Conservation (phyloP, 148 eudicot genomes). For the Vaccinium darrowii region DNA sequence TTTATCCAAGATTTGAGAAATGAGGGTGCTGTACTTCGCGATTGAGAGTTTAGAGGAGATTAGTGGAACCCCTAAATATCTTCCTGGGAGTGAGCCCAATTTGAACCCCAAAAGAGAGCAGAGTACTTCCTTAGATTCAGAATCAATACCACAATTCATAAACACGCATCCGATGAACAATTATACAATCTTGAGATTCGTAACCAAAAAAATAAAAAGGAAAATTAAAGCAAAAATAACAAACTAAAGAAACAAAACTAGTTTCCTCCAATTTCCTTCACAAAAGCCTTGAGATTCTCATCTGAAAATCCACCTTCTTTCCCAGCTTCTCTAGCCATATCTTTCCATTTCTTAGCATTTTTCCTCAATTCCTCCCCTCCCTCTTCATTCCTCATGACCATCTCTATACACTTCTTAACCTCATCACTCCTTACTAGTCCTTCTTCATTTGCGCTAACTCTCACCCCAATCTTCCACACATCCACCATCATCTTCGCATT, state of each 20-base stretch:
- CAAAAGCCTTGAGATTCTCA: slow-evolving; percentile 32
- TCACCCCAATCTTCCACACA: slow-evolving; percentile 9
- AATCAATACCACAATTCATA: too few relatives aligned
- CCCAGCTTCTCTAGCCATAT: slow-evolving; percentile 26
- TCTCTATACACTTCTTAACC: slow-evolving; percentile 22
- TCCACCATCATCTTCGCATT: not conserved
- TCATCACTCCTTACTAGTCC: slow-evolving; percentile 15
- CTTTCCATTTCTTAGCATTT: slow-evolving; percentile 39
- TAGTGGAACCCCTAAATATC: too few relatives aligned
- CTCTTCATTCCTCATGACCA: slow-evolving; percentile 25
- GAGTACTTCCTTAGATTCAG: too few relatives aligned
- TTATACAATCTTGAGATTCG: too few relatives aligned
- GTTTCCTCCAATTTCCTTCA: slow-evolving; percentile 15
- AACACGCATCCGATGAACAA: too few relatives aligned
- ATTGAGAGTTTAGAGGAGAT: too few relatives aligned
- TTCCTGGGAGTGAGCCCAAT: too few relatives aligned
- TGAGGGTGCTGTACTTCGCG: too few relatives aligned
- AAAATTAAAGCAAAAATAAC: not conserved
- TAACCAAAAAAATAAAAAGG: not conserved
- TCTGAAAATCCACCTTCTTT: slow-evolving; percentile 45
- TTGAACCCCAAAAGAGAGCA: too few relatives aligned
- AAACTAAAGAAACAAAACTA: not conserved
- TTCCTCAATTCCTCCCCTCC: slow-evolving; percentile 14
- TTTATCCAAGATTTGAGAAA: too few relatives aligned
- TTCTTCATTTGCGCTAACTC: not conserved